Base-by-base conservation (phyloP, 2,329 filamentous ascomycete species). In the Alternaria postmessia region DNA sequence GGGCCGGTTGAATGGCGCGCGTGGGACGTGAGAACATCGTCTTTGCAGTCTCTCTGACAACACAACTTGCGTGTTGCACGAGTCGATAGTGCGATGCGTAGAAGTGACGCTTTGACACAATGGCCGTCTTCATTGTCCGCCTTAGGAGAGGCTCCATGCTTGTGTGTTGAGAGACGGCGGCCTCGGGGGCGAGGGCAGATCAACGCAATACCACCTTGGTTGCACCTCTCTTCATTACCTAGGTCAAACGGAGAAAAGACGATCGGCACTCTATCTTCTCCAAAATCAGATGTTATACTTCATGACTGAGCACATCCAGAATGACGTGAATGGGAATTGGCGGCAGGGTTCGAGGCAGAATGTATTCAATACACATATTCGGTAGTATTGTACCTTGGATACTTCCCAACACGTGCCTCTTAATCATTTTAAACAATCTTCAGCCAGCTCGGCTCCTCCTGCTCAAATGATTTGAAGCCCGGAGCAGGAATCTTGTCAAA, bases 381-480 rank as follows among this genome's bases (percentile, higher is more conserved):
- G 5, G 32, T 36, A 36, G 32, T 36, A 36, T 7, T 36, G 32
- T 36, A 16, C 14, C 32, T 14, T 6, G 32, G 14, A 7, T 36
- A 36, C 12, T 32, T 32, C 30, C 30, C 12, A 9, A 0, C 12
- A 32, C 8, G 12, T 9, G 30, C 30, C 12, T 9, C 30, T 32
- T n/a, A 18, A 3, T 26, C 5, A n/a, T 30, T 20, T 14, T 57
- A 66, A 1, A 51, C 22, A 30, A 69, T 48, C 3, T 65, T 64
- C 39, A 74, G 28, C 73, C 73, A 76, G 14, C 46, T 44, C n/a
- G 69, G 66, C 43, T 70, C 65, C 3, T 68, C 51, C 2, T 74
- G 53, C 9, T 62, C 54, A 42, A 73, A 74, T 2, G 54, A 52
- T 39, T 70, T 67, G 5, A 38, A n/a, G 1, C 34, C 49, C 2